phyloP scores from a whole-genome alignment of 306 rosid species.

The Dalbergia oliveri region DNA sequence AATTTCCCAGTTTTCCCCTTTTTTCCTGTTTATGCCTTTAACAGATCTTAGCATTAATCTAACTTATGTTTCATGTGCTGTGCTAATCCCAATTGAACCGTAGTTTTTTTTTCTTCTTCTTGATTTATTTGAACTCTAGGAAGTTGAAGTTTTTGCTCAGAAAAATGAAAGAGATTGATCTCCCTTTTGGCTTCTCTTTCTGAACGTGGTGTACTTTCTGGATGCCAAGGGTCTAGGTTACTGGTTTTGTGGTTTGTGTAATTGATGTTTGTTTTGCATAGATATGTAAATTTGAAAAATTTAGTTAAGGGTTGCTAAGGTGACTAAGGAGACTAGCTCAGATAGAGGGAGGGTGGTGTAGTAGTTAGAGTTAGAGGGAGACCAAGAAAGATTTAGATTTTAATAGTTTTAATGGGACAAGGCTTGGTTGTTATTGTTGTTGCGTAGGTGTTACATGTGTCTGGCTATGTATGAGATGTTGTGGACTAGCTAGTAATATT shows the following conservation, averaged over 20 bases:
- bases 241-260: conserved; percentile 31
- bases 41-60: conserved; percentile 22
- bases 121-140: background rate
- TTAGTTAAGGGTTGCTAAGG: conserved; percentile 20
- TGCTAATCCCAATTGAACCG: conserved; percentile 1
- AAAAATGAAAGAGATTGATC: background rate
- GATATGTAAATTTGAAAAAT: background rate
- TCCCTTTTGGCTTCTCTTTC: background rate
- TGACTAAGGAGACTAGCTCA: background rate
- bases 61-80: background rate
- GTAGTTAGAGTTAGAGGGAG: background rate
- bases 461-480: background rate
- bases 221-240: background rate
- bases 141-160: background rate
- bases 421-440: background rate
- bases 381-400: background rate
- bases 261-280: conserved; percentile 1
- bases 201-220: background rate
- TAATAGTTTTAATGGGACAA: background rate
- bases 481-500: conserved; percentile 8
- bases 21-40: conserved; percentile 9
- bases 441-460: background rate
- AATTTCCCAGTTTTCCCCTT: conserved; percentile 18
- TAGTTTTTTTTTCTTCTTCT: background rate
- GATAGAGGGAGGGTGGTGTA: background rate